phyloP scores from a whole-genome alignment of 495 filamentous ascomycete species.

The Aspergillus kassunensis region DNA sequence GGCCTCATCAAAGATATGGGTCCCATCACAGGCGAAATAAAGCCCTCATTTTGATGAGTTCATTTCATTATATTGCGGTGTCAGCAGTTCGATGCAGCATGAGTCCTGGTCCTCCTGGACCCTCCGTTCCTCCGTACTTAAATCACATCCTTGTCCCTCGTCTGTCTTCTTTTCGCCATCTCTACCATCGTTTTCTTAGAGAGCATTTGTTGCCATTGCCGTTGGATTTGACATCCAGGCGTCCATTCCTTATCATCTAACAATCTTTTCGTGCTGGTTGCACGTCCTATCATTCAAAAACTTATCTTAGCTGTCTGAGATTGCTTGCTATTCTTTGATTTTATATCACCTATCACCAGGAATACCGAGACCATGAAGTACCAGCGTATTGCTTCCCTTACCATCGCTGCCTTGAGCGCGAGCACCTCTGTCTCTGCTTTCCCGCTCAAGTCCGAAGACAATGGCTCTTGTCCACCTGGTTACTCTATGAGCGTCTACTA shows the following conservation, averaged over 20 bases:
- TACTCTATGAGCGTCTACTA: conserved; percentile 27
- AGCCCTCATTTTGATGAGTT: conserved; percentile 6
- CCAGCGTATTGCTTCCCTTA: conserved; percentile 25
- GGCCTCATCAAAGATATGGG: conserved; percentile 11
- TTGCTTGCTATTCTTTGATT: conserved; percentile 4
- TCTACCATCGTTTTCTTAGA: conserved; percentile 22
- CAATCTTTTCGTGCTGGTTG: conserved; percentile 16
- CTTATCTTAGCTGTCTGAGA: conserved; percentile 8
- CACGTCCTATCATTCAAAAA: conserved; percentile 23
- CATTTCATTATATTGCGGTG: conserved; percentile 21
- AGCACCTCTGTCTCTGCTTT: conserved; percentile 30
- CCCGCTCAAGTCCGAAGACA: conserved; percentile 15
- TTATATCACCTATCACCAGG: neutral
- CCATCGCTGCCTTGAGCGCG: conserved; percentile 27
- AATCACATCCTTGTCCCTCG: conserved; percentile 4
- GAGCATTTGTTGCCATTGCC: conserved; percentile 20
- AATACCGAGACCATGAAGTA: conserved; percentile 29
- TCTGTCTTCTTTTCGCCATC: conserved; percentile 9
- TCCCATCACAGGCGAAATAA: neutral
- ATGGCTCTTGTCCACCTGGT: conserved; percentile 27
- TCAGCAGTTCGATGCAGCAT: neutral
- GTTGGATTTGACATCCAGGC: conserved; percentile 32
- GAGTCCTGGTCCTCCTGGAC: too few species aligned
- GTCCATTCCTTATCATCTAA: conserved; percentile 29
- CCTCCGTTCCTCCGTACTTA: neutral